A percentile compares a stretch with the other conserved stretches of the same genome.
These are phyloP conservation scores for Phlebopus sp. DNA, from an alignment of 1,284 basidiomycete genomes.

Conservation along the genomic window DNA sequence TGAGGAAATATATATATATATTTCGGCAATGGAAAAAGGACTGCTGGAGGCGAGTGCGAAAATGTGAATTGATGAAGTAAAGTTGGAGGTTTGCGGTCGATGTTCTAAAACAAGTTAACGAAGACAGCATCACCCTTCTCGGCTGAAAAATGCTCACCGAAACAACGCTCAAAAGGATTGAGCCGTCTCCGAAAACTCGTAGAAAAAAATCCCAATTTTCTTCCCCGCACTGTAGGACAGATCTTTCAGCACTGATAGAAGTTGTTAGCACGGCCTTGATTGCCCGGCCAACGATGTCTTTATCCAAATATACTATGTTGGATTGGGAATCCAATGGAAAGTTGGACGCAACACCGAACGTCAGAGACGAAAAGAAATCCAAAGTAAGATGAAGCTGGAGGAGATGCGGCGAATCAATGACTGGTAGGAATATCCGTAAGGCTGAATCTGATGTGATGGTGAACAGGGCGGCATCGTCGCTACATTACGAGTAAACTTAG, in stretches of 20 bases:
- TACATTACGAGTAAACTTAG: conserved; percentile 29
- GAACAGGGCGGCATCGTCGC: conserved; percentile 74
- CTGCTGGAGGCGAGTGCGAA: conserved; percentile 54
- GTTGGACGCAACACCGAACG: conserved; percentile 26
- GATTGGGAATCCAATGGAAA: conserved; percentile 37
- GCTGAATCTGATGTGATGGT: conserved; percentile 74
- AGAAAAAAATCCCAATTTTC: conserved; percentile 80
- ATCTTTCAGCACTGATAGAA: conserved; percentile 37
- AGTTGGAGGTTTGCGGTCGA: conserved; percentile 87
- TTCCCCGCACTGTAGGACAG: conserved; percentile 54
- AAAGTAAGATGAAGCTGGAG: conserved; percentile 82
- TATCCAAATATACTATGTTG: conserved; percentile 62
- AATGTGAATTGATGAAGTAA: conserved; percentile 75
- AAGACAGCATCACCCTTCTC: conserved; percentile 5
- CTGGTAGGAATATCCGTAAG: conserved; percentile 81
- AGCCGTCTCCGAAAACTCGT: conserved; percentile 70
- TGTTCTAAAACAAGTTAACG: conserved; percentile 53
- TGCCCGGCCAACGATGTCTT: conserved; percentile 50
- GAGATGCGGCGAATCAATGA: conserved; percentile 81
- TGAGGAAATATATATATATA: conserved; percentile 57
- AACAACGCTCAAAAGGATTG: conserved; percentile 68
- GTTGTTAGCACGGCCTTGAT: conserved; percentile 40
- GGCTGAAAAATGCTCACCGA: conserved; percentile 48
- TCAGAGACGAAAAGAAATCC: conserved; percentile 57
- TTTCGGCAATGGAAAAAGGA: conserved; percentile 44